Conservation (phyloP, 352 stramenopile genomes). For the Nothophytophthora sp. region DNA sequence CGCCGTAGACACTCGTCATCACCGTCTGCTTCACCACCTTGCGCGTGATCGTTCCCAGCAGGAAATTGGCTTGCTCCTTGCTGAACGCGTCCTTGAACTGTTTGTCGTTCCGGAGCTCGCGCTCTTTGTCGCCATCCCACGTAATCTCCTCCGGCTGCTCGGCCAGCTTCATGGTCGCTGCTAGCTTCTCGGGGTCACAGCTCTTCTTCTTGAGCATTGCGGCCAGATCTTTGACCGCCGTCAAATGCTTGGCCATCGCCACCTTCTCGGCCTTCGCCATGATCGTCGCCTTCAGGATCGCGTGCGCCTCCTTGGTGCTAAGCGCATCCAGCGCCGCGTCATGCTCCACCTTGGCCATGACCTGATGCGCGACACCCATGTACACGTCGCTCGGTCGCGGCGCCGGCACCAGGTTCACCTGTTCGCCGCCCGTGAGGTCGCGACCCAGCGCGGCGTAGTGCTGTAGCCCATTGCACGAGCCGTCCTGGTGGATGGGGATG, state of each 20-base stretch:
- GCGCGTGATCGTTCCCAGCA: constrained; percentile 80
- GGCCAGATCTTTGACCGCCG: background rate
- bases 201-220: background rate
- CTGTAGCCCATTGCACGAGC: constrained; percentile 99
- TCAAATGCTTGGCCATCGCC: background rate
- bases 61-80: constrained; percentile 67
- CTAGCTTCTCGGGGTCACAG: background rate
- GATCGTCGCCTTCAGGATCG: constrained; percentile 23
- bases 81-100: constrained; percentile 46
- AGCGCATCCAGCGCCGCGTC: constrained; percentile 59
- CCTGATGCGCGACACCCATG: constrained; percentile 90
- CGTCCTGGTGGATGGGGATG: constrained; percentile 98
- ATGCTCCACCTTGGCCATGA: constrained; percentile 78
- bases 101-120: constrained; percentile 20
- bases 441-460: constrained; percentile 99
- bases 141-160: constrained; percentile 6
- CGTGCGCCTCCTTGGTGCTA: constrained; percentile 32
- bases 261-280: background rate
- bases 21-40: constrained; percentile 99
- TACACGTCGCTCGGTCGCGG: constrained; percentile 98
- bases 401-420: constrained; percentile 97
- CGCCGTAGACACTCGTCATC: constrained; percentile 99
- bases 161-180: constrained; percentile 6
- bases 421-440: constrained; percentile 92
- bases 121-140: constrained; percentile 7